Conservation (phyloP, 805 yeast genomes). For the Lachancea nothofagi region DNA sequence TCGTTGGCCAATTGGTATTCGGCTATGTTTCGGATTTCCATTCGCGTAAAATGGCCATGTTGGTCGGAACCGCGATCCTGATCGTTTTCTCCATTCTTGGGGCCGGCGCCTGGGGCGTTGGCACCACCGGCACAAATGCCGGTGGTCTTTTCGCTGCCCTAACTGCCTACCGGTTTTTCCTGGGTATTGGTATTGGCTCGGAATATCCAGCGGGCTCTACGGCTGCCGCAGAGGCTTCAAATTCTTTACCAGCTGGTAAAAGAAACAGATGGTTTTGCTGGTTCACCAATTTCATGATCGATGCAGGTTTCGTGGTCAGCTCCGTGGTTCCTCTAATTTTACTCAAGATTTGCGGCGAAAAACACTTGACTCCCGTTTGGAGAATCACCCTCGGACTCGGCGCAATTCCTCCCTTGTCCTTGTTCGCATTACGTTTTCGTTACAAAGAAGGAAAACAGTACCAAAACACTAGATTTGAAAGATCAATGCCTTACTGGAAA, state of each 20-base stretch:
- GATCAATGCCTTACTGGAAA: slow-evolving; percentile 57
- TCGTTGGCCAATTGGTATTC: slow-evolving; percentile 75
- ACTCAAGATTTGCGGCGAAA: slow-evolving; percentile 70
- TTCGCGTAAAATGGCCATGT: slow-evolving; percentile 80
- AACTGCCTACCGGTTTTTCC: slow-evolving; percentile 77
- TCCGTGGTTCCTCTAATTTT: slow-evolving; percentile 83
- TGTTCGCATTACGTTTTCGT: slow-evolving; percentile 71
- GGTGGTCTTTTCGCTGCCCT: slow-evolving; percentile 76
- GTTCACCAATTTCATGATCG: slow-evolving; percentile 88
- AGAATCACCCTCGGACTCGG: slow-evolving; percentile 87
- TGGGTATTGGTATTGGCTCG: slow-evolving; percentile 91
- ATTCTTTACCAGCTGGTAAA: slow-evolving; percentile 67
- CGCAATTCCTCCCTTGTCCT: slow-evolving; percentile 76
- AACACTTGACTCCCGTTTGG: slow-evolving; percentile 81
- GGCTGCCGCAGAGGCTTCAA: slow-evolving; percentile 88
- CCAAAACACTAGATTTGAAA: slow-evolving; percentile 62
- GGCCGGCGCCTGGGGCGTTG: slow-evolving; percentile 84
- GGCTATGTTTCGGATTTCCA: slow-evolving; percentile 77
- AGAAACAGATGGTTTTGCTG: slow-evolving; percentile 85
- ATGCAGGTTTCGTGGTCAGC: slow-evolving; percentile 74
- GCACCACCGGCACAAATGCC: slow-evolving; percentile 46
- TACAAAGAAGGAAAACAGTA: slow-evolving; percentile 71
- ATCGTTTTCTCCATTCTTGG: slow-evolving; percentile 73
- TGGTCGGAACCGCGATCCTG: slow-evolving; percentile 67
- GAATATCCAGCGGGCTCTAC: slow-evolving; percentile 94